Base-by-base conservation (phyloP, 2,329 filamentous ascomycete genomes). In the Lachnellula hyalina region DNA sequence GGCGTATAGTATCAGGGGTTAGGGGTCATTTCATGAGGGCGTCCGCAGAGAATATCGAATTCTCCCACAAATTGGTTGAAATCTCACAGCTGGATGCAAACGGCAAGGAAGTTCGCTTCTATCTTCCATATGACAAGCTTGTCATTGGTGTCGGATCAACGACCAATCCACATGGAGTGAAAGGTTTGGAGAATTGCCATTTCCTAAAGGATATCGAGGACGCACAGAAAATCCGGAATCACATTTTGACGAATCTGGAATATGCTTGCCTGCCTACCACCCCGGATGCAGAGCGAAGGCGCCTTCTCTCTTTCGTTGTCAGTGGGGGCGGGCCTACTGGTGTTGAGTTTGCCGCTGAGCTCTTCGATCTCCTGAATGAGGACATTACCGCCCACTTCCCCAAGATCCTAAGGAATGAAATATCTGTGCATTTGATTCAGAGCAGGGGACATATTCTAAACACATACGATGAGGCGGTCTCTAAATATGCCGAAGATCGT, bases 161-260 rank as follows among this genome's bases (percentile, higher is more conserved):
- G 17, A 96, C 92, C 14, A 99, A 99, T 69, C 86, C 92, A 1
- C 94, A 99, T 67, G 95, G 95, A 46, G 95, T 99, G 54, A 92
- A 94, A 69, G 94, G 94, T 9, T 80, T 99, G 12, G 90, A 97
- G 64, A 82, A 99, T 69, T 96, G 92, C 72, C 85, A 92, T 72
- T 96, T 96, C 74, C 79, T 99, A 59, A 99, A 99, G 73, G 89
- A 96, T 57, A 95, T 99, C 63, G 87, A 89, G 58, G 93, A 99
- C 70, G 94, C 95, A 5, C 85, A 93, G 25, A 78, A 83, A 66
- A 96, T 99, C 65, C 87, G 93, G 56, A 96, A 96, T 71, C 81
- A 86, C 62, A 85, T 99, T 25, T 83, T 97, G 63, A 82, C 86
- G 45, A 99, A 99, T 68, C 81, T 99, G 55, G 94, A 99, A 71